Conservation (phyloP, 192 early-diverging fungal species). For the Lunasporangiospora selenospora region DNA sequence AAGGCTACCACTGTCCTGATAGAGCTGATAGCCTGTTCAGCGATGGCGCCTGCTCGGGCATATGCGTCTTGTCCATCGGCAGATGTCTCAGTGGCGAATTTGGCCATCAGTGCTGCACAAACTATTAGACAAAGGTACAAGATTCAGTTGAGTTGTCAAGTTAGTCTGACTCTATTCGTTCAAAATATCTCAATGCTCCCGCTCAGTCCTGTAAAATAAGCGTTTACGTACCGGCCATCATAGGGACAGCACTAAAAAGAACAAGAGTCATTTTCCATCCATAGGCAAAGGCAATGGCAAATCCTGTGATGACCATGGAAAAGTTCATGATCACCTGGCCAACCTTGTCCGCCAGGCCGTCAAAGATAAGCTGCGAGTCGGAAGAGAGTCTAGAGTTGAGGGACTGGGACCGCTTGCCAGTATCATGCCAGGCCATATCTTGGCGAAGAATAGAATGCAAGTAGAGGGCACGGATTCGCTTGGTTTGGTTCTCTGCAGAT, state of each 20-base stretch:
- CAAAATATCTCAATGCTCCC: no score
- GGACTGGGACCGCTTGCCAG: conserved; percentile 67
- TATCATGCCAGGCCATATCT: conserved; percentile 86
- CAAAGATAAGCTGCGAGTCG: conserved; percentile 83
- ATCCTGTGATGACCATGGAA: conserved; percentile 69
- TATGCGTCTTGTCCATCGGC: conserved; percentile 66
- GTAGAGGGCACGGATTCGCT: conserved; percentile 77
- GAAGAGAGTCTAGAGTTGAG: conserved; percentile 83
- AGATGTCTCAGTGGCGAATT: no score
- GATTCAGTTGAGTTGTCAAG: conserved; percentile 55
- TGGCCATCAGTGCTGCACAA: conserved; percentile 41
- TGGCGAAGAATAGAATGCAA: conserved; percentile 78
- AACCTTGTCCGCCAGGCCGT: conserved; percentile 85
- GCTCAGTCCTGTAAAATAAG: no score
- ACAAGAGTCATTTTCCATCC: conserved; percentile 84
- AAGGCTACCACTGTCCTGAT: conserved; percentile 89
- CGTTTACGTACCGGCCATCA: conserved; percentile 55
- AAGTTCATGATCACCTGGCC: conserved; percentile 67
- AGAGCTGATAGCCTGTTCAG: conserved; percentile 80
- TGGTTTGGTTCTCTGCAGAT: no score
- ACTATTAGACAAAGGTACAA: conserved; percentile 4
- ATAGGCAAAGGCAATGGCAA: conserved; percentile 69
- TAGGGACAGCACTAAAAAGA: conserved; percentile 72
- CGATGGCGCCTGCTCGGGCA: conserved; percentile 82
- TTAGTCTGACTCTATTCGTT: conserved; percentile 41